These are phyloP conservation scores for Hypoxylon sp. DNA, from an alignment of 2,329 filamentous ascomycete genomes.

Conservation along the genomic window DNA sequence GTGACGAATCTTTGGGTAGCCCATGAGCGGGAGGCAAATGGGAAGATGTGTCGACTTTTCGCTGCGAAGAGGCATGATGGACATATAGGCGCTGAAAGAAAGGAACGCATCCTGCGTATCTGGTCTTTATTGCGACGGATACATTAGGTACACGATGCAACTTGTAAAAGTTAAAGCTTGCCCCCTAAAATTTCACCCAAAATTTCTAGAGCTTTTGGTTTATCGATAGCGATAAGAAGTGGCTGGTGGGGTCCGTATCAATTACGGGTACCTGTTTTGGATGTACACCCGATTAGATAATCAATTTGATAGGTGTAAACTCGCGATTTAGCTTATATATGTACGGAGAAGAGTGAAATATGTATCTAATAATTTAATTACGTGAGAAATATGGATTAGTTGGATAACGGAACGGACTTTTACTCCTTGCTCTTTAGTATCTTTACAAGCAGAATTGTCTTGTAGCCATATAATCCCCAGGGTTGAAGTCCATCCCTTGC, in stretches of 20 bases:
- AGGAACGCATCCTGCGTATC: conserved; percentile 43
- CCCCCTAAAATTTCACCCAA: conserved; percentile 18
- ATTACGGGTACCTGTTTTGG: too few species aligned
- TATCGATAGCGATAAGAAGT: conserved; percentile 12
- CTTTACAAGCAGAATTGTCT: too few species aligned
- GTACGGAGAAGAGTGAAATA: too few species aligned
- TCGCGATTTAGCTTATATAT: too few species aligned
- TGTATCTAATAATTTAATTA: too few species aligned
- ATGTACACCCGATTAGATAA: too few species aligned
- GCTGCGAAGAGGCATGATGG: conserved; percentile 52
- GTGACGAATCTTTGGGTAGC: conserved; percentile 47
- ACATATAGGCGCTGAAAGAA: conserved; percentile 49
- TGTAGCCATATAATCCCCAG: too few species aligned
- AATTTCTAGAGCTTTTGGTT: conserved; percentile 22
- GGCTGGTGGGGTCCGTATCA: neutral
- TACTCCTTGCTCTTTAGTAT: too few species aligned
- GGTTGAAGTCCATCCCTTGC: too few species aligned
- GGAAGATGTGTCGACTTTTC: conserved; percentile 30
- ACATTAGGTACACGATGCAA: neutral
- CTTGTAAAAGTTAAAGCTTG: conserved; percentile 4
- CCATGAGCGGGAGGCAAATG: conserved; percentile 45
- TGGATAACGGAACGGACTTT: too few species aligned
- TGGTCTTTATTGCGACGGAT: conserved; percentile 1
- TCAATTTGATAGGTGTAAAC: too few species aligned
- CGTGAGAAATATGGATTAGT: too few species aligned